phyloP scores from a whole-genome alignment of 345 rosid species.

The Rhodamnia rubescens region DNA sequence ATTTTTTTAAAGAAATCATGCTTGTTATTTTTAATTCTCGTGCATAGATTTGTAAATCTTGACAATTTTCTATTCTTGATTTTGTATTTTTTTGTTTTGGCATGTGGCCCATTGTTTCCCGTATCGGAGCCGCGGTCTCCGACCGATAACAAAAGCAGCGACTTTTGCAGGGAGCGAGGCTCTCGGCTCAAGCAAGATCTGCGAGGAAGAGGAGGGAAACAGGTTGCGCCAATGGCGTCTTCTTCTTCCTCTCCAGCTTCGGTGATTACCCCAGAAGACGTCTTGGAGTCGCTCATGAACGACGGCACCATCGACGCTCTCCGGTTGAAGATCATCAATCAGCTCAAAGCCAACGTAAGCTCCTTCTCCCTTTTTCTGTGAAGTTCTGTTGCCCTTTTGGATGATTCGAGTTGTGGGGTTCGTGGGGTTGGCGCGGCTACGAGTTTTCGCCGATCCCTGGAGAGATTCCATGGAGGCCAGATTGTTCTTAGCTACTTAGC shows the following conservation, averaged over 20 bases:
- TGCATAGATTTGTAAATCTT: not conserved
- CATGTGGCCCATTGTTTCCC: not conserved
- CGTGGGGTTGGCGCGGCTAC: not conserved
- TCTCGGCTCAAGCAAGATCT: not conserved
- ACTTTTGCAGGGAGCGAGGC: not conserved
- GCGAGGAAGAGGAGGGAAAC: not conserved
- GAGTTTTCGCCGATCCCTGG: not conserved
- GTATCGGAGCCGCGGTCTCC: not conserved
- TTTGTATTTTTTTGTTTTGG: not conserved
- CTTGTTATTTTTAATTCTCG: not conserved
- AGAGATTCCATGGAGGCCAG: too few relatives aligned
- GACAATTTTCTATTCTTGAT: not conserved
- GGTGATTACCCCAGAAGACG: constrained; percentile 74
- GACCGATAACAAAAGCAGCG: not conserved
- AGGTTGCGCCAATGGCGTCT: constrained; percentile 27
- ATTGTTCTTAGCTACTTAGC: not conserved
- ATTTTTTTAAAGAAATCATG: too few relatives aligned
- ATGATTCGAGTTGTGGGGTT: not conserved
- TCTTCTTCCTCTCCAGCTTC: constrained; percentile 18
- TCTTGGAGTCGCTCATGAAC: constrained; percentile 74
- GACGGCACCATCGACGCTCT: constrained; percentile 85
- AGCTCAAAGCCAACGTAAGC: constrained; percentile 81
- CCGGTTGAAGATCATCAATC: constrained; percentile 71
- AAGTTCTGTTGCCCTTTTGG: not conserved
- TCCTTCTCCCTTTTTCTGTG: not conserved